Evolutionary conservation across 2,329 filamentous ascomycete species (phyloP).

Genomic region (Pestalotiopsis sp.): DNA sequence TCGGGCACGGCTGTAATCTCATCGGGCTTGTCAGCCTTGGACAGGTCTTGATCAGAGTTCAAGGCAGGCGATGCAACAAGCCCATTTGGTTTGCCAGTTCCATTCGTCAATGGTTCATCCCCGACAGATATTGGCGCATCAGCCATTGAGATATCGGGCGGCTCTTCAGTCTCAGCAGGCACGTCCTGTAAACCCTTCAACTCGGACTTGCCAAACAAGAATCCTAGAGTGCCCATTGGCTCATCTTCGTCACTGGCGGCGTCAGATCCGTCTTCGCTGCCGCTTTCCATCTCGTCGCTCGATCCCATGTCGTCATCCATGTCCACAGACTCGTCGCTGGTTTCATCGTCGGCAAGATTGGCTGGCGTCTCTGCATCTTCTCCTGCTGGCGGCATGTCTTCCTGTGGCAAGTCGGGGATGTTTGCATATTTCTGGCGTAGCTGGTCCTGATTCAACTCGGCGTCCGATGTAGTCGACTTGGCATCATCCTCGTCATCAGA

Average conservation of each 20-base stretch:
- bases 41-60: conserved; percentile 10
- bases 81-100: background rate
- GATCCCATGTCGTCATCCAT: conserved; percentile 69
- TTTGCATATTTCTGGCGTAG: conserved; percentile 68
- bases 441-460: conserved; percentile 68
- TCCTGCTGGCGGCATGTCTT: conserved; percentile 25
- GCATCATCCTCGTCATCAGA: conserved; percentile 62
- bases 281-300: conserved; percentile 50
- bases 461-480: conserved; percentile 55
- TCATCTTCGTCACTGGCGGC: conserved; percentile 39
- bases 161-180: conserved; percentile 19
- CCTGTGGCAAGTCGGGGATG: conserved; percentile 49
- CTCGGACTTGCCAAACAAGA: conserved; percentile 61
- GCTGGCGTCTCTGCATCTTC: conserved; percentile 19
- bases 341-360: conserved; percentile 42
- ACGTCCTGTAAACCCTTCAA: conserved; percentile 51
- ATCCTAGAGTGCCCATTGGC: conserved; percentile 49
- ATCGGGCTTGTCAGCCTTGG: conserved; percentile 19
- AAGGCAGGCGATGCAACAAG: no score
- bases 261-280: conserved; percentile 43
- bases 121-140: conserved; percentile 22
- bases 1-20: conserved; percentile 16
- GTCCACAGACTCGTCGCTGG: conserved; percentile 64
- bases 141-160: conserved; percentile 34
- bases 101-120: conserved; percentile 6